Percentiles rank a stretch among this genome's conserved stretches.
Evolutionary conservation across 2,329 filamentous ascomycete genomes (phyloP).

Genomic region (Penicillium frequentans): DNA sequence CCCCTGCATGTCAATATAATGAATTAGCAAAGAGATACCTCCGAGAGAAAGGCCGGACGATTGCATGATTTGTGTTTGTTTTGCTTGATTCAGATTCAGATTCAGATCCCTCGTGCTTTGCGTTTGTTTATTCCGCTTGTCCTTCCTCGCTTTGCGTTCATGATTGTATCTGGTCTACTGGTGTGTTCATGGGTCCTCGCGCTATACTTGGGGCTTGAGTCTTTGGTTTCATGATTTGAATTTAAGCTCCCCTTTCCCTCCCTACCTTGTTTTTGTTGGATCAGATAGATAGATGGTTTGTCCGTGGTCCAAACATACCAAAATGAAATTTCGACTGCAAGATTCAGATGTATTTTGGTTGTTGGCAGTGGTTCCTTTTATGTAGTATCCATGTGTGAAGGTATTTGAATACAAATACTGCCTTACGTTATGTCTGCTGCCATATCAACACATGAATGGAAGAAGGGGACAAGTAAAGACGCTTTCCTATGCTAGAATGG

Average conservation of each 20-base stretch:
- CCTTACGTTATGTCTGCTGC: neutral
- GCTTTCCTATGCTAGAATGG: neutral
- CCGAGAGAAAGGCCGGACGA: slow-evolving; percentile 22
- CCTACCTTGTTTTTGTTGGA: slow-evolving; percentile 3
- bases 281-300: slow-evolving; percentile 15
- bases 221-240: neutral
- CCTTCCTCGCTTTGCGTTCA: neutral
- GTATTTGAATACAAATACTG: neutral
- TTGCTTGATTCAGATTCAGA: neutral
- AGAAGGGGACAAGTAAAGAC: neutral
- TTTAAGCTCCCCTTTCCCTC: neutral
- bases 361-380: neutral
- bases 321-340: slow-evolving; percentile 5
- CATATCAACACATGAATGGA: neutral
- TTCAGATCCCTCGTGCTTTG: neutral
- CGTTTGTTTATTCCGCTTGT: neutral
- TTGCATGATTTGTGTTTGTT: slow-evolving; percentile 14
- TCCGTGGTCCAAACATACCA: slow-evolving; percentile 1
- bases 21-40: slow-evolving; percentile 30
- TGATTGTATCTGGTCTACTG: neutral
- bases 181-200: neutral
- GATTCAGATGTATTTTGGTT: neutral
- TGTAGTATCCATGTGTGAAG: neutral
- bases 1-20: slow-evolving; percentile 25
- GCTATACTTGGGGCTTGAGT: neutral